Percentiles rank a stretch among this genome's conserved stretches.
Conservation (phyloP, 768 basidiomycete species). For the Termitomyces sp. region DNA sequence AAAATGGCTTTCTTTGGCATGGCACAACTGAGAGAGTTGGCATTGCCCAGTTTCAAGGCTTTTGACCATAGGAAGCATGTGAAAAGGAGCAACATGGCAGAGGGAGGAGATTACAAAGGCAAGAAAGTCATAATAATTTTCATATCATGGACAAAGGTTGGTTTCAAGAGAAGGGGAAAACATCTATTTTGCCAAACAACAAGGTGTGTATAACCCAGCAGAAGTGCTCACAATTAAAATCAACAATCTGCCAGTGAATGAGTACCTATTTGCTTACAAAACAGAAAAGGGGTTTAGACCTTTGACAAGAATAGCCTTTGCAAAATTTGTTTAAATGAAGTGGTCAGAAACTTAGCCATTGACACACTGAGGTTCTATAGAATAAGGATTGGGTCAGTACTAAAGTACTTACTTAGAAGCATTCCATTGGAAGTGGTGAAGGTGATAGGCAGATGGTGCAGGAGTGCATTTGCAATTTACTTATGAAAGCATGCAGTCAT, state of each 20-base stretch:
- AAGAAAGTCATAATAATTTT: constrained; percentile 9
- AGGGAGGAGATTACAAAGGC: not conserved
- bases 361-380: constrained; percentile 17
- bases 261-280: constrained; percentile 8
- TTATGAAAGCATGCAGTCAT: not conserved
- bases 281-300: not conserved
- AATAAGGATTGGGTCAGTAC: constrained; percentile 20
- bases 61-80: constrained; percentile 16
- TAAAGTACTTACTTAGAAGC: constrained; percentile 18
- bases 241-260: constrained; percentile 3
- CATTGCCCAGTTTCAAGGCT: not conserved
- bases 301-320: constrained; percentile 18
- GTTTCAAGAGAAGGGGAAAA: constrained; percentile 11
- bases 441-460: constrained; percentile 6
- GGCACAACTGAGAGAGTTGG: constrained; percentile 10
- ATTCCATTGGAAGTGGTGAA: constrained; percentile 1
- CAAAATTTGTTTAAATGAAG: constrained; percentile 3
- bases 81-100: constrained; percentile 3
- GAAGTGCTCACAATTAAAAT: constrained; percentile 4
- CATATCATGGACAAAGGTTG: constrained; percentile 11
- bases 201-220: constrained; percentile 4
- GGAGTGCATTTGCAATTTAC: not conserved
- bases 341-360: not conserved
- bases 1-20: constrained; percentile 12
- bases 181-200: constrained; percentile 11